Percentiles rank a stretch among this genome's conserved stretches.
These are phyloP conservation scores for Aspergillus ellipticus DNA, from an alignment of 495 filamentous ascomycete genomes.

Conservation along the genomic window DNA sequence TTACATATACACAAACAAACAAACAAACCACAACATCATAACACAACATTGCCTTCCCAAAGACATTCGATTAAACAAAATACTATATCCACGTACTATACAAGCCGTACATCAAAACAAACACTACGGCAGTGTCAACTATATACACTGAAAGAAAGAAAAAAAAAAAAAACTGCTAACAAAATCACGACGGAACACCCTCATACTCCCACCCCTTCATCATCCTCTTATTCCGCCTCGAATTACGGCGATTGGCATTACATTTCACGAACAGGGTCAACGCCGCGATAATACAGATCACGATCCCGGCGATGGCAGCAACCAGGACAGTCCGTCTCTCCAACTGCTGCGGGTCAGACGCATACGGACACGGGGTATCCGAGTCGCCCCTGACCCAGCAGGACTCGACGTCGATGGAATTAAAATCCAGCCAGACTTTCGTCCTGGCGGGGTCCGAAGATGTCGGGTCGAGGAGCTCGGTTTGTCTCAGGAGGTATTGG, in stretches of 20 bases:
- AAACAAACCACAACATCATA: neutral
- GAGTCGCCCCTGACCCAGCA: slow-evolving; percentile 58
- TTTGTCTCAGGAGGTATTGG: slow-evolving; percentile 24
- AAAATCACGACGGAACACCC: slow-evolving; percentile 53
- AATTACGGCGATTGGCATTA: slow-evolving; percentile 54
- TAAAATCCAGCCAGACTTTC: slow-evolving; percentile 57
- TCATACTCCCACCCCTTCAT: slow-evolving; percentile 64
- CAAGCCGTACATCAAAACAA: no score
- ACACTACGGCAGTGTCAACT: no score
- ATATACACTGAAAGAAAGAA: no score
- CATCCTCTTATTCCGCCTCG: slow-evolving; percentile 45
- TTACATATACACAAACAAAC: neutral
- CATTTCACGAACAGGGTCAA: slow-evolving; percentile 63
- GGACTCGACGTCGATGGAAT: slow-evolving; percentile 47
- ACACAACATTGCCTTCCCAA: no score
- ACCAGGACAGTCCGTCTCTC: slow-evolving; percentile 50
- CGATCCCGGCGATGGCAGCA: slow-evolving; percentile 54
- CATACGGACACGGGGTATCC: slow-evolving; percentile 54
- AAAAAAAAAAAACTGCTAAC: no score
- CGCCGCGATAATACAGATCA: slow-evolving; percentile 54
- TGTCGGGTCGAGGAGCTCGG: slow-evolving; percentile 20
- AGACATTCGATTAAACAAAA: no score
- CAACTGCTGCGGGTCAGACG: slow-evolving; percentile 30
- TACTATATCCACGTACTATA: no score
- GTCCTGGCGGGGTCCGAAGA: slow-evolving; percentile 21